Evolutionary conservation across 2,329 filamentous ascomycete species (phyloP), one percentile per base, ranked within the genome.

Genomic region (Stachybotrys chlorohalonatus): DNA sequence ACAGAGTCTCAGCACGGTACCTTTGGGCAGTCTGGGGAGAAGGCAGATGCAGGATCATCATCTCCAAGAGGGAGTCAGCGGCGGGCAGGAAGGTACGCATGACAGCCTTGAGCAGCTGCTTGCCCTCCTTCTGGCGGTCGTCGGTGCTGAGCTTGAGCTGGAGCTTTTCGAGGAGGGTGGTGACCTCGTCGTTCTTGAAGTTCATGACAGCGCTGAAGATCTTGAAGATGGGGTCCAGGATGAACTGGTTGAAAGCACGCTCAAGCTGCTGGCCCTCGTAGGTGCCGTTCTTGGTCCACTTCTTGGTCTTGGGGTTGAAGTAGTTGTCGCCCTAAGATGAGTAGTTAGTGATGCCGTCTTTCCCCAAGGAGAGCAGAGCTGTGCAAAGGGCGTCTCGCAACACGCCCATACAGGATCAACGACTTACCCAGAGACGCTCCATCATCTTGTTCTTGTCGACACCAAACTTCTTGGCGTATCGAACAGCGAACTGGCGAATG

Each of bases 381-480:
- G 24, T 24, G 24, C 24, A 24, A 24, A 24, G 24, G 24, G 4
- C 24, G 24, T 24, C 24, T 24, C 24, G 24, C 24, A 24, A 24
- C 24, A 2, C 24, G 24, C 24, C 24, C 24, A 24, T 24, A 30
- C n/a, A 31, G 47, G 47, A 47, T 47, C 45, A 59, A 70, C 36
- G 13, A 58, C 84, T 75, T 78, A 90, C 86, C 94, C 94, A 99
- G 66, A 99, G 90, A 87, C 94, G 91, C 83, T 96, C 90, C 89
- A 97, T 96, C 94, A 99, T 96, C 90, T 97, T 97, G 82, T 86
- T 88, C 78, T 92, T 92, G 86, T 99, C 93, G 68, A 99, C 94
- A 88, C 94, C 94, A 70, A 99, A 99, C 82, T 99, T 99, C 91
- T 97, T 97, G 79, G 93, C 89, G 77, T 99, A 99, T 70, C 87